Evolutionary conservation across 352 stramenopile genomes (phyloP), one percentile per base, ranked within the genome.

Genomic region (Globisporangium echinulatum): DNA sequence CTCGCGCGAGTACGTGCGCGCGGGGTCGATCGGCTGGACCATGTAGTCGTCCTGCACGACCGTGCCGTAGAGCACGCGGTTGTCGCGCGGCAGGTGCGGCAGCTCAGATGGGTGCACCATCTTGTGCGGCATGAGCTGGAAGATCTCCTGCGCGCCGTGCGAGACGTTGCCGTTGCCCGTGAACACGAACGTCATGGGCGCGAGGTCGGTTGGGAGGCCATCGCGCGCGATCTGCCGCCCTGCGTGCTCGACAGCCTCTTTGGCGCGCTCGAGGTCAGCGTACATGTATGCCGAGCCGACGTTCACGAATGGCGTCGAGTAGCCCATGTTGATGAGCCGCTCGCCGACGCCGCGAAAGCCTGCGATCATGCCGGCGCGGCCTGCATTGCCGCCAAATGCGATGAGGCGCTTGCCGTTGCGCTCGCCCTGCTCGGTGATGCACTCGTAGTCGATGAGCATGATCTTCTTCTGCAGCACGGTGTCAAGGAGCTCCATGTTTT

Each of bases 401-500:
- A 99, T 97, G 9, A 98, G 66, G 6, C 91, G 86, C 64, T 86
- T 85, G 52, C 82, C 86, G 46, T 82, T 84, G 44, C 71, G 68
- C 51, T 91, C 74, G 46, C 88, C 84, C 37, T 83, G 70, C 55
- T 96, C 75, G 2, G 85, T 95, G 70, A 99, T 98, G 62, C 90
- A 97, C 68, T 99, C 96, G 68, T 98, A 98, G 72, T 98, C 96
- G 60, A 98, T 92, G 37, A 99, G 78, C 53, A 90, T 91, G 61
- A 98, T 92, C 36, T 92, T 88, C 49, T 94, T 91, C 46, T 94
- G 74, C 6, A 98, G 75, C 58, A 98, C 87, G 19, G 88, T 77
- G 66, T 98, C 87, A 51, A 98, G 79, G 19, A 99, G 74, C 61
- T 76, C 71, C 95, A 99, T 98, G 74, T 98, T 98, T 68, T 98